These are phyloP conservation scores for Cytospora leucostoma DNA, from an alignment of 2,329 filamentous ascomycete species.

Conservation along the genomic window DNA sequence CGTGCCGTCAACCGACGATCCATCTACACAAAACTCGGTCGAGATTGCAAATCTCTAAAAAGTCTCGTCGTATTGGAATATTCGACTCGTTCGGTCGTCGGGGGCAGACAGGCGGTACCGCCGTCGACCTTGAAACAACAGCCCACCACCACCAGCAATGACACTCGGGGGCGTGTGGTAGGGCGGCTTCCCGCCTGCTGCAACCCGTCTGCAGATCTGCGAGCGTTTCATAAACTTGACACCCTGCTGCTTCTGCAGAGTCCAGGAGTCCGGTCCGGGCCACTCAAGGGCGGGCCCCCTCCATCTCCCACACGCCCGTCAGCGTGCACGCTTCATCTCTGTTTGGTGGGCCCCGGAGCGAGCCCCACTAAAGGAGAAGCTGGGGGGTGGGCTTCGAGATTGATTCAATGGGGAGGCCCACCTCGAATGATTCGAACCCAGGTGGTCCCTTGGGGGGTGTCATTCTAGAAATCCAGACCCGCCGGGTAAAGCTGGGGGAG, in stretches of 20 bases:
- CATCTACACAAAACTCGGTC: slow-evolving; percentile 19
- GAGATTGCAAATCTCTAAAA: slow-evolving; percentile 16
- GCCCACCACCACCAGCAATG: slow-evolving; percentile 3
- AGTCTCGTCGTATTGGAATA: slow-evolving; percentile 2
- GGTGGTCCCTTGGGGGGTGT: background rate
- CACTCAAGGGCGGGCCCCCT: background rate
- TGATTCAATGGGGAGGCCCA: background rate
- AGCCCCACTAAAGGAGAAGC: slow-evolving; percentile 1
- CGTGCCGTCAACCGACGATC: slow-evolving; percentile 12
- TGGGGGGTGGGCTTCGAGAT: background rate
- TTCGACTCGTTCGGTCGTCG: background rate
- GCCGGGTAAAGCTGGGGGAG: slow-evolving; percentile 17
- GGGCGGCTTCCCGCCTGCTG: slow-evolving; percentile 8
- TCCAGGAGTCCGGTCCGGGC: background rate
- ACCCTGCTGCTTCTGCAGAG: slow-evolving; percentile 7
- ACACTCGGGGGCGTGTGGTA: background rate
- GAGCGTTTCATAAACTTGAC: slow-evolving; percentile 15
- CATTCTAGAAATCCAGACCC: slow-evolving; percentile 12
- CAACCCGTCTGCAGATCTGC: slow-evolving; percentile 21
- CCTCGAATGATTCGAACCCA: background rate
- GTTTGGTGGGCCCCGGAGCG: background rate
- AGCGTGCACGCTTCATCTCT: slow-evolving; percentile 1
- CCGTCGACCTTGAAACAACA: slow-evolving; percentile 15
- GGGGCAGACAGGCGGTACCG: slow-evolving; percentile 7
- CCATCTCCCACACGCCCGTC: background rate